Conservation (phyloP, 1,139 yeast species). For the Yamadazyma siamensis region DNA sequence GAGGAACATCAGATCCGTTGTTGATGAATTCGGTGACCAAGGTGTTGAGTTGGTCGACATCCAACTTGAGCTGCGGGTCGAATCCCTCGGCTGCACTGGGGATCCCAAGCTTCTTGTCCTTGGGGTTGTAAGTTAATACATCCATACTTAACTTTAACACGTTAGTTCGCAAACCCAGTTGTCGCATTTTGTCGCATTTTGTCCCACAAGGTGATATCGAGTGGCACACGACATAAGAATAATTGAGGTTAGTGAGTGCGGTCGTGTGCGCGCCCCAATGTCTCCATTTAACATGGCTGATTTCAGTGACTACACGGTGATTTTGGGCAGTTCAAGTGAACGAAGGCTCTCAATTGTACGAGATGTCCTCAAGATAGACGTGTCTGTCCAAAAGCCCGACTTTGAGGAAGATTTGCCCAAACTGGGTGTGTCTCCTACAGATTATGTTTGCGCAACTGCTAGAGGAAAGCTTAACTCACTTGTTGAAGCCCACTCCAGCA, state of each 20-base stretch:
- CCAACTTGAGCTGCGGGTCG: slow-evolving; percentile 36
- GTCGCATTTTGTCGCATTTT: no score
- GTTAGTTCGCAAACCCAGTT: no score
- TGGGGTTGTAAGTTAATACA: slow-evolving; percentile 22
- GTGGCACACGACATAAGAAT: no score
- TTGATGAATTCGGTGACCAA: slow-evolving; percentile 58
- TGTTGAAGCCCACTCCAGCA: slow-evolving; percentile 9
- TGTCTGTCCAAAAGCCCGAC: slow-evolving; percentile 49
- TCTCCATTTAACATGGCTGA: slow-evolving; percentile 1
- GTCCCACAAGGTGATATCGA: no score
- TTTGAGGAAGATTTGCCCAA: slow-evolving; percentile 78
- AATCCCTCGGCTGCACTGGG: slow-evolving; percentile 19
- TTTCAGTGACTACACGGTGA: slow-evolving; percentile 10
- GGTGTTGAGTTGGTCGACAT: slow-evolving; percentile 61
- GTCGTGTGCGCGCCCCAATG: no score
- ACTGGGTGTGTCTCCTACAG: slow-evolving; percentile 42
- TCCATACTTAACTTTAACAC: slow-evolving; percentile 2
- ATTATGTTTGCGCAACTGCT: slow-evolving; percentile 74
- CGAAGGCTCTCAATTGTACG: slow-evolving; percentile 67
- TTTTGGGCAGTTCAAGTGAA: slow-evolving; percentile 84
- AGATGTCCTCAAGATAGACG: slow-evolving; percentile 58
- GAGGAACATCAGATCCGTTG: slow-evolving; percentile 65
- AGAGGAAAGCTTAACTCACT: slow-evolving; percentile 46
- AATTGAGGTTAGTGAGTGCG: no score
- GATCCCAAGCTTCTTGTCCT: slow-evolving; percentile 23